Base-by-base conservation (phyloP, 441 rosid species). In the Gossypium gossypioides region DNA sequence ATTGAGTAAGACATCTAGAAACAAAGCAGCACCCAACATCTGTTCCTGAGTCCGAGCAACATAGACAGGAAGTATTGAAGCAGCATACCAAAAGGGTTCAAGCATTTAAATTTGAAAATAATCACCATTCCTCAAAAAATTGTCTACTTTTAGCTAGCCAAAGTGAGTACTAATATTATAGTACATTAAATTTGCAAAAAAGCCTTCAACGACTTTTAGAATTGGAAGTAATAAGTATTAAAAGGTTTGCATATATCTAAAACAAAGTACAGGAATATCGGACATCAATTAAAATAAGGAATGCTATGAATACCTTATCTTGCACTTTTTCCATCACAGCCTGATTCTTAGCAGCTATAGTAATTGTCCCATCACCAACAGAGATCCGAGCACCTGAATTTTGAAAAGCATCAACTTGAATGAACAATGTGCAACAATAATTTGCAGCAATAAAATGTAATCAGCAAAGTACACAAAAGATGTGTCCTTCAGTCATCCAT, bases 271-370 rank as follows among this genome's bases (percentile, higher is more conserved):
- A 42, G 40, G 24, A 71, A 25, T 56, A 58, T 42, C 27, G 2
- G 42, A 24, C 1, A 27, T 60, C 13, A 72, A 46, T 15, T 18
- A 29, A 46, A 37, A 70, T 7, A 37, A 21, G 2, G 34, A 74
- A 73, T 55, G 69, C n/a, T 46, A 66, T 10, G 55, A 64, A 19
- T 84, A 92, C 99, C 96, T 88, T 91, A 74, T 92, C 99, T 83
- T 42, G 87, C 65, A 86, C 97, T 75, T 86, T 92, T 12, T 89
- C 92, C 97, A 92, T 86, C 74, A 83, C 86, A 69, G 79, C 69
- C 74, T 86, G 91, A 78, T 90, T 89, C 87, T 88, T 95, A 62
- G 99, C 97, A 72, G 84, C 78, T 71, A 95, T 72, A 54, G 97
- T 91, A 80, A 95, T 84, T 58, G 77, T 88, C 75, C 90, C 96